These are phyloP conservation scores for Globisporangium spiculum DNA, from an alignment of 352 stramenopile genomes.

Conservation along the genomic window DNA sequence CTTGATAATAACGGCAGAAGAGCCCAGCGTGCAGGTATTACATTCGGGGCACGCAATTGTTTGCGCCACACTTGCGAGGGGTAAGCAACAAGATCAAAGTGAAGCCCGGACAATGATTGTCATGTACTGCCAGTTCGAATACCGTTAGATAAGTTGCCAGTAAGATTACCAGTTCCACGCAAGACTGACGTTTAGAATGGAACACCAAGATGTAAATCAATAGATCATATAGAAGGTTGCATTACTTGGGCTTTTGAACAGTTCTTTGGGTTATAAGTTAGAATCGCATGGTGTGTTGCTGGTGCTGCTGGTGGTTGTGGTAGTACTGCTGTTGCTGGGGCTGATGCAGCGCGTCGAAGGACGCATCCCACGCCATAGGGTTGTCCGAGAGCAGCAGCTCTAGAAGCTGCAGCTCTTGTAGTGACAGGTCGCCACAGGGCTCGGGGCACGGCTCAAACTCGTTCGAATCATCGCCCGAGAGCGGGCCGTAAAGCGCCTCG, in stretches of 20 bases:
- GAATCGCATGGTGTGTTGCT: slow-evolving; percentile 2
- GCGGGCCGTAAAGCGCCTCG: slow-evolving; percentile 11
- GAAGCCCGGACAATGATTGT: background rate
- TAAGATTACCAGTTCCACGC: background rate
- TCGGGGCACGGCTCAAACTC: slow-evolving; percentile 11
- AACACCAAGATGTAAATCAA: background rate
- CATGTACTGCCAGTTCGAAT: background rate
- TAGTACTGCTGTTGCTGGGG: background rate
- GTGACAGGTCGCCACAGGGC: slow-evolving; percentile 16
- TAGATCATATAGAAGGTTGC: background rate
- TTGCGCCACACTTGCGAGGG: background rate
- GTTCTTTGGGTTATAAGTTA: slow-evolving; percentile 14
- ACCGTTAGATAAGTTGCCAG: background rate
- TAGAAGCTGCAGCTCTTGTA: slow-evolving; percentile 15
- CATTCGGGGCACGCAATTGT: background rate
- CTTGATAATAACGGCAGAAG: background rate
- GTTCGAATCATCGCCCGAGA: slow-evolving; percentile 3
- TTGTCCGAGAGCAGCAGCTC: slow-evolving; percentile 18
- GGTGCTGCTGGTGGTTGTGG: background rate
- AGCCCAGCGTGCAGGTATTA: background rate
- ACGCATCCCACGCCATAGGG: background rate
- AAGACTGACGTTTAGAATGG: background rate
- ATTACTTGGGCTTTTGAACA: background rate
- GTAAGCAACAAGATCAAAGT: background rate
- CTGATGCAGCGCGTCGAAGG: background rate